These are phyloP conservation scores for Penicillium sp. DNA, from an alignment of 2,329 filamentous ascomycete species.

Conservation along the genomic window DNA sequence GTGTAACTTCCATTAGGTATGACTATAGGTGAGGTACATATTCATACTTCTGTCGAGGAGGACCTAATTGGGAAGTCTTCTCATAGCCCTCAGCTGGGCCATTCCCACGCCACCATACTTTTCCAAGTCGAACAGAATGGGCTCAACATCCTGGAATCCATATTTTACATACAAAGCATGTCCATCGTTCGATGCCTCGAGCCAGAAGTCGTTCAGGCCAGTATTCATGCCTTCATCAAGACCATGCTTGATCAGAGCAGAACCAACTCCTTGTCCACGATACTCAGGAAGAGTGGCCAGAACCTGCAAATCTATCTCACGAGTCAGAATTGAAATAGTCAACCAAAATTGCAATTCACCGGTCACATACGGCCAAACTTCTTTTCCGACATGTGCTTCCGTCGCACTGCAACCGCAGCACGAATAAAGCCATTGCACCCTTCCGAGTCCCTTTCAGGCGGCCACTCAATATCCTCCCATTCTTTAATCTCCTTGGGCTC, in stretches of 20 bases:
- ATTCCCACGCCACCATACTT: conserved; percentile 21
- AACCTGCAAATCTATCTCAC: conserved; percentile 14
- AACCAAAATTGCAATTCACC: not conserved
- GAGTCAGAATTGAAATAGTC: not conserved
- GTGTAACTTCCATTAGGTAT: too few species aligned
- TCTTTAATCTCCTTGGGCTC: conserved; percentile 14
- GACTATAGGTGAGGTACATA: too few species aligned
- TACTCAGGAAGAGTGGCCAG: conserved; percentile 37
- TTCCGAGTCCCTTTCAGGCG: conserved; percentile 12
- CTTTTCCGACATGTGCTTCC: conserved; percentile 13
- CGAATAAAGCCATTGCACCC: conserved; percentile 17
- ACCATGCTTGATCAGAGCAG: conserved; percentile 28
- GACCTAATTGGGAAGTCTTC: not conserved
- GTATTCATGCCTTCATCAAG: conserved; percentile 22
- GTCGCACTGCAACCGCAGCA: conserved; percentile 6
- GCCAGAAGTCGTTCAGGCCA: conserved; percentile 26
- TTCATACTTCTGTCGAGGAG: not conserved
- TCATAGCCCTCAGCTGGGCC: conserved; percentile 9
- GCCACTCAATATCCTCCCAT: conserved; percentile 15
- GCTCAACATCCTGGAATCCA: conserved; percentile 30
- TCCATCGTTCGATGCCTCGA: conserved; percentile 30
- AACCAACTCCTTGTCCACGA: conserved; percentile 32
- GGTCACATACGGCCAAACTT: conserved; percentile 11
- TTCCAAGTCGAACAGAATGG: conserved; percentile 10
- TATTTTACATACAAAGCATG: conserved; percentile 30